These are phyloP conservation scores for Diaporthe velutina DNA, from an alignment of 2,329 filamentous ascomycete genomes.

Conservation along the genomic window DNA sequence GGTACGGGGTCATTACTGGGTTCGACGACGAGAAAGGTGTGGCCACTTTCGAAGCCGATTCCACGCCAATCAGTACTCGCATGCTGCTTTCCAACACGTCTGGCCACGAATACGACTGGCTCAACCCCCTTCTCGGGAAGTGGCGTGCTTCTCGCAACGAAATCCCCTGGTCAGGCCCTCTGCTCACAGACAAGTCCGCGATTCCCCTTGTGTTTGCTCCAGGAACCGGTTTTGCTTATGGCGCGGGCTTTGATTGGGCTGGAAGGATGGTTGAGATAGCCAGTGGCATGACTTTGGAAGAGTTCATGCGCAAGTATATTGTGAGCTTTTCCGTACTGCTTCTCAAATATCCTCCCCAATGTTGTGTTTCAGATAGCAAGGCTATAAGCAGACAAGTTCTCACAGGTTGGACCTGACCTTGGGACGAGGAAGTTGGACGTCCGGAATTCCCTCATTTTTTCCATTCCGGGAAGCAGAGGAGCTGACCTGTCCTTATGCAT, in stretches of 20 bases:
- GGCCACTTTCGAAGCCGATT: slow-evolving; percentile 46
- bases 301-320: slow-evolving; percentile 43
- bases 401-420: too few species aligned
- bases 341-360: background rate
- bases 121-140: slow-evolving; percentile 42
- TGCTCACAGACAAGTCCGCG: slow-evolving; percentile 41
- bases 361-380: background rate
- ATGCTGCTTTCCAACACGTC: slow-evolving; percentile 62
- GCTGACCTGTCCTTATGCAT: background rate
- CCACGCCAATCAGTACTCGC: slow-evolving; percentile 55
- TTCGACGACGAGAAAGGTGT: slow-evolving; percentile 51
- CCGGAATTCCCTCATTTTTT: background rate
- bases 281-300: slow-evolving; percentile 42
- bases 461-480: rapidly evolving
- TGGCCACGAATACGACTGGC: slow-evolving; percentile 57
- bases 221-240: slow-evolving; percentile 47
- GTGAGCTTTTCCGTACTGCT: background rate
- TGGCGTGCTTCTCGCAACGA: slow-evolving; percentile 46
- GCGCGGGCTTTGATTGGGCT: slow-evolving; percentile 48
- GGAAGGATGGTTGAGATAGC: slow-evolving; percentile 45
- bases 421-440: too few species aligned
- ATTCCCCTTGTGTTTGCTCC: slow-evolving; percentile 48
- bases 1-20: slow-evolving; percentile 57
- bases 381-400: background rate
- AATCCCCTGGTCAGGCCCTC: slow-evolving; percentile 31